A percentile compares a stretch with the other conserved stretches of the same genome.
phyloP scores from a whole-genome alignment of 352 stramenopile genomes.

The Pythium chondricola region DNA sequence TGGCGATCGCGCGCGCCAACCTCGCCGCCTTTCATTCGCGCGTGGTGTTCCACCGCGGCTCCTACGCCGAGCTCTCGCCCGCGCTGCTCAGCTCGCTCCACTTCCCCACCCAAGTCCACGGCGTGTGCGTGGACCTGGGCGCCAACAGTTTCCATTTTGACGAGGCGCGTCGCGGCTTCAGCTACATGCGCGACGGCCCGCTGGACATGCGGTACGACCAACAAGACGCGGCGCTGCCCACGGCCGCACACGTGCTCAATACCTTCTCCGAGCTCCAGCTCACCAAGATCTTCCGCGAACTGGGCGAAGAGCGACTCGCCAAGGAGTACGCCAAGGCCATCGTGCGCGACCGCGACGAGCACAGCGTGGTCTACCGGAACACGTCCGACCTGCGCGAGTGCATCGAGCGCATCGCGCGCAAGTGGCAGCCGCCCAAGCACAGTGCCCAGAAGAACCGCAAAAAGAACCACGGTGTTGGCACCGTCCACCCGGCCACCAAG shows the following conservation, averaged over 20 bases:
- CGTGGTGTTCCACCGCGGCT: slow-evolving; percentile 51
- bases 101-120: slow-evolving; percentile 50
- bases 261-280: slow-evolving; percentile 66
- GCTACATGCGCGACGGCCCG: slow-evolving; percentile 62
- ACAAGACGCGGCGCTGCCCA: slow-evolving; percentile 16
- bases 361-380: slow-evolving; percentile 39
- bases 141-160: slow-evolving; percentile 85
- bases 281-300: slow-evolving; percentile 63
- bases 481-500: slow-evolving; percentile 58
- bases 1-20: slow-evolving; percentile 45
- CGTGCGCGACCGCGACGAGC: slow-evolving; percentile 54
- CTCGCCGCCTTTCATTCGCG: slow-evolving; percentile 39
- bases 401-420: slow-evolving; percentile 70
- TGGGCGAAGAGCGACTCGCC: slow-evolving; percentile 64
- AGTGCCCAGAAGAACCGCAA: slow-evolving; percentile 9
- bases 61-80: slow-evolving; percentile 43
- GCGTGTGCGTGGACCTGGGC: slow-evolving; percentile 72
- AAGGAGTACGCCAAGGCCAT: slow-evolving; percentile 83
- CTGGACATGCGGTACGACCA: slow-evolving; percentile 82
- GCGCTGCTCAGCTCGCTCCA: slow-evolving; percentile 27
- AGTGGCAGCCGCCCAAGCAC: slow-evolving; percentile 33
- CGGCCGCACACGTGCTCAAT: slow-evolving; percentile 65
- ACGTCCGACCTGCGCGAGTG: slow-evolving; percentile 61
- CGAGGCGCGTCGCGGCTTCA: slow-evolving; percentile 58
- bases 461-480: not conserved